Evolutionary conservation across 208 protist genomes (phyloP).

Genomic region (Lotmaria passim): DNA sequence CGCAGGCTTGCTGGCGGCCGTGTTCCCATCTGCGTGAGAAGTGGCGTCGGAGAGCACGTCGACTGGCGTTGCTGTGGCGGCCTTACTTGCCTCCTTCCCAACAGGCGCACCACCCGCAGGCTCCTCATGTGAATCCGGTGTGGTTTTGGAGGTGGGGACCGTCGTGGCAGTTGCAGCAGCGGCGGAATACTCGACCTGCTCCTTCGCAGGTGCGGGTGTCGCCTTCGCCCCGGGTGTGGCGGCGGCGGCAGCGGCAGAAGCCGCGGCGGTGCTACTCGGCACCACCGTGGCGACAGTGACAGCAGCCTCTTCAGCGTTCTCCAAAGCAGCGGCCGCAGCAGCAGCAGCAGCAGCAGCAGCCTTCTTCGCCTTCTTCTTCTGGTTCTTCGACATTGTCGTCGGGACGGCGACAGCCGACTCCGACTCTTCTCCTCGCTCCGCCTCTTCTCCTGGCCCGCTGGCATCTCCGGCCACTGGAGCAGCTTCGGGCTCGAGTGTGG

Average conservation of each 20-base stretch:
- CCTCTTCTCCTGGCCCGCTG: too few species aligned
- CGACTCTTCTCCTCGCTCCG: neutral
- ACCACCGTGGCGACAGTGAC: neutral
- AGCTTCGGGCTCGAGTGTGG: neutral
- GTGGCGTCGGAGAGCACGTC: neutral
- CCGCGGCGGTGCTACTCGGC: neutral
- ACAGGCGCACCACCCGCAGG: neutral
- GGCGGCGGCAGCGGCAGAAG: neutral
- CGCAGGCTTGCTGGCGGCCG: neutral
- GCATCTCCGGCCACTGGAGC: too few species aligned
- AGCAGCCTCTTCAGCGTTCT: neutral
- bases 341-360: slow-evolving; percentile 7
- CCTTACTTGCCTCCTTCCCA: neutral
- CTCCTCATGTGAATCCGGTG: too few species aligned
- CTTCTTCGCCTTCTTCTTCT: slow-evolving; percentile 35
- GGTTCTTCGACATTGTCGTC: slow-evolving; percentile 4
- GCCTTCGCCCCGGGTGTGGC: neutral
- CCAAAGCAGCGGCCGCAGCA: neutral
- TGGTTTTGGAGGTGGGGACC: neutral
- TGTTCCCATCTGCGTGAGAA: neutral
- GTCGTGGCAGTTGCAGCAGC: too few species aligned
- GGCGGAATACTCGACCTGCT: neutral
- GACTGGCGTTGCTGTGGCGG: neutral
- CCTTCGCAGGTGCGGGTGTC: too few species aligned
- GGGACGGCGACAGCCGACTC: neutral